These are phyloP conservation scores for Epichloe uncinata DNA, from an alignment of 2,329 filamentous ascomycete genomes.

Conservation along the genomic window DNA sequence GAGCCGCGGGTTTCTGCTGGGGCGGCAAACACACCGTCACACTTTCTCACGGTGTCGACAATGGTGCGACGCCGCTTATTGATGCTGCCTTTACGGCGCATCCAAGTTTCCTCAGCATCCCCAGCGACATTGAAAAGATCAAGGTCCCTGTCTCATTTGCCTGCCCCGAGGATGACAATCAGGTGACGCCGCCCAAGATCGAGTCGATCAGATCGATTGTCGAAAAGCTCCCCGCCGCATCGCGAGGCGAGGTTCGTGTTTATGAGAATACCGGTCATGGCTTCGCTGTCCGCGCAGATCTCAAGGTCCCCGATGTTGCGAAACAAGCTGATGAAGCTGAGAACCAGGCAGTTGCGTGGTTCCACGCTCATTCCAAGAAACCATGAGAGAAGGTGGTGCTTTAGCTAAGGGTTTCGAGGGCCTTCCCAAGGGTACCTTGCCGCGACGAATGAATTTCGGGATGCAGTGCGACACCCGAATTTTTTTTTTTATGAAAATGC, in stretches of 20 bases:
- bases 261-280: slow-evolving; percentile 28
- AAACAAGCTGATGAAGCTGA: slow-evolving; percentile 18
- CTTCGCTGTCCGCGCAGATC: slow-evolving; percentile 24
- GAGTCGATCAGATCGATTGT: slow-evolving; percentile 22
- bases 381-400: background rate
- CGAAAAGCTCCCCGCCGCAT: slow-evolving; percentile 17
- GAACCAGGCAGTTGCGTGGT: slow-evolving; percentile 22
- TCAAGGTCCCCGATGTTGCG: slow-evolving; percentile 12
- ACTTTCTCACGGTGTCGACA: slow-evolving; percentile 27
- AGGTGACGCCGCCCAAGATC: slow-evolving; percentile 18
- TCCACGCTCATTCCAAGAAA: slow-evolving; percentile 13
- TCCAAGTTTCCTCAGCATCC: slow-evolving; percentile 34
- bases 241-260: slow-evolving; percentile 23
- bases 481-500: too few relatives aligned
- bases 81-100: slow-evolving; percentile 40
- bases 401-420: too few relatives aligned
- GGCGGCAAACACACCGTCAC: slow-evolving; percentile 41
- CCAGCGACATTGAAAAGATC: slow-evolving; percentile 32
- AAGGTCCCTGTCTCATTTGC: slow-evolving; percentile 32
- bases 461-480: too few relatives aligned
- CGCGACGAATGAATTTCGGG: too few relatives aligned
- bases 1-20: slow-evolving; percentile 50
- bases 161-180: slow-evolving; percentile 30
- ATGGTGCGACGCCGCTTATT: slow-evolving; percentile 26
- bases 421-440: too few relatives aligned